Base-by-base conservation (phyloP, 768 basidiomycete species). In the Ramaria rubella region DNA sequence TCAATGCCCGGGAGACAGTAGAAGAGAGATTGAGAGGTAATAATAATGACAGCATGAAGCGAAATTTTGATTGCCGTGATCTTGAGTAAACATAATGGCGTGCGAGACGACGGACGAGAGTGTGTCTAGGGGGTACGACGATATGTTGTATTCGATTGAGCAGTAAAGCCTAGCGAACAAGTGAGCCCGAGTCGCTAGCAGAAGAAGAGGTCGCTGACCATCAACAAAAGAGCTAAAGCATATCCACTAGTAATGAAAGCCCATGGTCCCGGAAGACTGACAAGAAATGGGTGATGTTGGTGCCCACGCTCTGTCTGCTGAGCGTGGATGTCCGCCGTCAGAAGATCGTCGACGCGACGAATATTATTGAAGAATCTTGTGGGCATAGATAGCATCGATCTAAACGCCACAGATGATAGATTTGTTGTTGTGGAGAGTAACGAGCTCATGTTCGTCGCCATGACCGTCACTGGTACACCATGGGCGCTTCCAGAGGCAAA, bases 141-240 rank as follows among this genome's bases (percentile, higher is more conserved):
- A 87, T 80, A 65, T 90, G 83, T 62, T 89, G 88, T 57, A 90
- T 85, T 27, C 88, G 79, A 62, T 90, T 85, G 57, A 89, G 69
- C 27, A 90, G 64, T 48, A 90, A 69, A 12, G 81, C 84, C 86
- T 88, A 62, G 15, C 14, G 48, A n/a, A 26, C 23, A 33, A 17
- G 21, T 24, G 53, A 42, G 24, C 52, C 26, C 42, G 24, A 14
- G 14, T 42, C 21, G 33, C n/a, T 55, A 14, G 34, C 15, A 26
- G 17, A 15, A 51, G 1, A 24, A 8, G 6, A 34, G 9, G 34
- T 1, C 7, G 68, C 75, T 64, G 60, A 86, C 87, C 81, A 87
- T 81, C 30, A 82, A 61, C 60, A 88, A 68, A 48, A 90, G 68
- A 0, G 82, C 86, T 34, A 86, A 59, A 60, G 85, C 80, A 66